Percentiles rank a stretch among this genome's conserved stretches.
Conservation (phyloP, 2,329 filamentous ascomycete species). For the Helotiales sp. region DNA sequence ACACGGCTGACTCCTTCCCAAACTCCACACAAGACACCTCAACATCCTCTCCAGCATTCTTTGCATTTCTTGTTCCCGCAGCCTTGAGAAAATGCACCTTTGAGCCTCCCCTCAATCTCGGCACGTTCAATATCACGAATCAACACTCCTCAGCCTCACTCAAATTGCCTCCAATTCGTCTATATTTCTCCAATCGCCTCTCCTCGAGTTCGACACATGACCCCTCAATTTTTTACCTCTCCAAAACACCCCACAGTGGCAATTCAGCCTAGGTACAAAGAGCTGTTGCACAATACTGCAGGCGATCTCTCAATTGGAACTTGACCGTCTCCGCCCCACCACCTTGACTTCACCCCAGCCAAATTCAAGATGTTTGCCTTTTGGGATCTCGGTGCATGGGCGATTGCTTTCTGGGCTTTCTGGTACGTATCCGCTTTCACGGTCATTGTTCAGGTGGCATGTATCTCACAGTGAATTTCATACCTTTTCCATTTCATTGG, state of each 20-base stretch:
- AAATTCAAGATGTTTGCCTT: constrained; percentile 1
- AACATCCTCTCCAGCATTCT: background rate
- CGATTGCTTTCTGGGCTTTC: constrained; percentile 30
- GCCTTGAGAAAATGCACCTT: background rate
- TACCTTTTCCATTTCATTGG: background rate
- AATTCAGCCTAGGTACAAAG: constrained; percentile 8
- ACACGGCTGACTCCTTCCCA: constrained; percentile 14
- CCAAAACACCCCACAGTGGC: constrained; percentile 21
- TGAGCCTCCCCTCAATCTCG: constrained; percentile 16
- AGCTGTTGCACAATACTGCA: background rate
- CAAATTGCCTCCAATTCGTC: background rate
- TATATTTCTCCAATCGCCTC: constrained; percentile 3
- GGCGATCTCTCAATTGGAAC: background rate
- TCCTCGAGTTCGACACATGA: constrained; percentile 30
- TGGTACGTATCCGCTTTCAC: constrained; percentile 32
- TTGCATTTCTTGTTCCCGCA: background rate
- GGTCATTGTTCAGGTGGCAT: background rate
- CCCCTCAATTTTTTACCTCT: constrained; percentile 14
- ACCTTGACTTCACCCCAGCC: background rate
- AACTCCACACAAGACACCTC: background rate
- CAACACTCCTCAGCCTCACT: background rate
- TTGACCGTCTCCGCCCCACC: background rate
- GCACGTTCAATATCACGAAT: background rate
- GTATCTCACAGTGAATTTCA: too few species aligned
- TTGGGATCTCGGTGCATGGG: constrained; percentile 14